Evolutionary conservation across 2,329 filamentous ascomycete species (phyloP).

Genomic region (Chaetomiaceae sp.): DNA sequence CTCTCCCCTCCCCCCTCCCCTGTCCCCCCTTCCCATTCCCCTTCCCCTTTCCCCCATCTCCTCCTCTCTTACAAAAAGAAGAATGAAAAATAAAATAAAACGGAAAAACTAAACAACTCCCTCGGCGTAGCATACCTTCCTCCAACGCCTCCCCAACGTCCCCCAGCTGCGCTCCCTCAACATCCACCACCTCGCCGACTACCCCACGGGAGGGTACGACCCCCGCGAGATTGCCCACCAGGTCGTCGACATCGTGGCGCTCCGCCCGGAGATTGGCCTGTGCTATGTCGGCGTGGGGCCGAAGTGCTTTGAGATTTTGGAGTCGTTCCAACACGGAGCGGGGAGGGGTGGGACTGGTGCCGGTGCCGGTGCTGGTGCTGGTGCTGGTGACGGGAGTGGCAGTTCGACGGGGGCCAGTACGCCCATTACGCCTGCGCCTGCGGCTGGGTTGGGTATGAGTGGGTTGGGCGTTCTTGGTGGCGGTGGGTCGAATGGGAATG

Average conservation of each 20-base stretch:
- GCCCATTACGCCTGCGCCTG: slow-evolving; percentile 3
- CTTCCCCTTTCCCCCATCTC: background rate
- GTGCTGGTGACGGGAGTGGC: slow-evolving; percentile 13
- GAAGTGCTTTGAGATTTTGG: slow-evolving; percentile 80
- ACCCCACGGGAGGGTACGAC: slow-evolving; percentile 38
- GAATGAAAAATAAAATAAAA: no score
- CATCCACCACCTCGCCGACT: slow-evolving; percentile 27
- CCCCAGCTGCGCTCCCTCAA: slow-evolving; percentile 57
- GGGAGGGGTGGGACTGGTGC: background rate
- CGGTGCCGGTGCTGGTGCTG: slow-evolving; percentile 19
- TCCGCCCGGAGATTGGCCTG: slow-evolving; percentile 70
- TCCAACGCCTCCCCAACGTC: slow-evolving; percentile 68
- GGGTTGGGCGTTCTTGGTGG: background rate
- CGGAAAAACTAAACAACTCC: no score
- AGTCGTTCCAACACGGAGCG: slow-evolving; percentile 36
- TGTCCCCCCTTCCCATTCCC: background rate
- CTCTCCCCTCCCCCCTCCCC: background rate
- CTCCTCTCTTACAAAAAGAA: slow-evolving; percentile 18
- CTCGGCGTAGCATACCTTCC: slow-evolving; percentile 64
- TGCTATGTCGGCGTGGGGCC: slow-evolving; percentile 72
- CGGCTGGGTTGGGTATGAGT: no score
- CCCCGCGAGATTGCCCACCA: slow-evolving; percentile 69
- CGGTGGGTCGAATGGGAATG: no score
- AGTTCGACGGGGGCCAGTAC: no score
- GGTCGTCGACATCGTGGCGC: slow-evolving; percentile 71